Percentiles rank a stretch among this genome's conserved stretches.
Conservation (phyloP, 139 green algal genomes). For the Micractinium conductrix region DNA sequence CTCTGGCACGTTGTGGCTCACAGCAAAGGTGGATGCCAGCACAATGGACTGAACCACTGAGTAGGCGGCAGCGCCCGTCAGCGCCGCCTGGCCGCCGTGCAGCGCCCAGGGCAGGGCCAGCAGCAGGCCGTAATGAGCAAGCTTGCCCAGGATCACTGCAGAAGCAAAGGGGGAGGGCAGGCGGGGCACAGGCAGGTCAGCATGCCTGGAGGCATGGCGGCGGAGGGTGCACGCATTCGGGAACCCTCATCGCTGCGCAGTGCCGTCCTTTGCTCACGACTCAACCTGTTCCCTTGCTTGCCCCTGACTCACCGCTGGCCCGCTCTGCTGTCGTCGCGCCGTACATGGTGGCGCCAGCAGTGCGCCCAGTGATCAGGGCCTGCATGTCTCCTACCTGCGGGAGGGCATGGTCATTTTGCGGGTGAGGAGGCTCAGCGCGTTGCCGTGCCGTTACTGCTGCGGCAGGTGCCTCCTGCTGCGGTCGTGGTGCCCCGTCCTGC, state of each 20-base stretch:
- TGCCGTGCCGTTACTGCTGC: too few species aligned
- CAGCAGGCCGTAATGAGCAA: slow-evolving; percentile 78
- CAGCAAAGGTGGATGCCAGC: slow-evolving; percentile 80
- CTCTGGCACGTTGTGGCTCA: slow-evolving; percentile 85
- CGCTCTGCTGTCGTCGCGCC: slow-evolving; percentile 70
- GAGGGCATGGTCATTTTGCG: too few species aligned
- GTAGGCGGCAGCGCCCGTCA: slow-evolving; percentile 59
- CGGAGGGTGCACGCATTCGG: too few species aligned
- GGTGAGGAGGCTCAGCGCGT: too few species aligned
- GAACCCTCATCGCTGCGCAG: too few species aligned
- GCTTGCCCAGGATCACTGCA: slow-evolving; percentile 75
- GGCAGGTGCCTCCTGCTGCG: too few species aligned
- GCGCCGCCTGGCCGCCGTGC: slow-evolving; percentile 59
- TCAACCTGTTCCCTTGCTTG: too few species aligned
- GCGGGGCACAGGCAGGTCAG: neutral
- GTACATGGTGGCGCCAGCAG: slow-evolving; percentile 73
- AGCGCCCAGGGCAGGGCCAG: slow-evolving; percentile 60
- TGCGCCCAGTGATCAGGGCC: slow-evolving; percentile 63
- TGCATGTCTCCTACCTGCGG: slow-evolving; percentile 66
- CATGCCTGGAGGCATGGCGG: neutral
- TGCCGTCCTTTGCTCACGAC: too few species aligned
- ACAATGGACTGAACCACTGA: slow-evolving; percentile 72
- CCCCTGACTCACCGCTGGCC: neutral
- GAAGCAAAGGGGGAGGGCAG: neutral
- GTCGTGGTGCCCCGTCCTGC: too few species aligned